Evolutionary conservation across 202 grass and related monocot genomes (phyloP).

Genomic region (Musa balbisiana): DNA sequence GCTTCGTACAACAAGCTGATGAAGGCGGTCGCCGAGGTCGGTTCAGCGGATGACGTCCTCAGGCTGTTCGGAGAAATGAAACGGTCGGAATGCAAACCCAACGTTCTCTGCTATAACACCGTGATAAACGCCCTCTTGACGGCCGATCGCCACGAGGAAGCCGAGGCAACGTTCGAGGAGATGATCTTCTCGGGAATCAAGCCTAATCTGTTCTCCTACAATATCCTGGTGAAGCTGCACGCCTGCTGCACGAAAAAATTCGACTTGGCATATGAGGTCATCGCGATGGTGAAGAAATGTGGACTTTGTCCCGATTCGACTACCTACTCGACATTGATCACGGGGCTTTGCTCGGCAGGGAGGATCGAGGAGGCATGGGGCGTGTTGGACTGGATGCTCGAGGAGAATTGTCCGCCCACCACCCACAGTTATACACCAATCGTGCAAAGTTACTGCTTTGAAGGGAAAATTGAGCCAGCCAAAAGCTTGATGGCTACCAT

Average conservation of each 20-base stretch:
- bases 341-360: slow-evolving; percentile 46
- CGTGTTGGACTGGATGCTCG: slow-evolving; percentile 57
- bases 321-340: slow-evolving; percentile 60
- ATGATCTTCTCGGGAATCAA: slow-evolving; percentile 35
- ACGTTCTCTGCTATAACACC: slow-evolving; percentile 68
- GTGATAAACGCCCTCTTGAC: slow-evolving; percentile 51
- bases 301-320: slow-evolving; percentile 37
- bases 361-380: slow-evolving; percentile 42
- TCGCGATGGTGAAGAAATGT: slow-evolving; percentile 18
- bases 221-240: slow-evolving; percentile 60
- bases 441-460: slow-evolving; percentile 46
- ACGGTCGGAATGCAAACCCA: slow-evolving; percentile 14
- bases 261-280: slow-evolving; percentile 33
- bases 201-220: slow-evolving; percentile 43
- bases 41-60: slow-evolving; percentile 38
- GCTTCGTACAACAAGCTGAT: slow-evolving; percentile 44
- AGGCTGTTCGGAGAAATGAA: slow-evolving; percentile 47
- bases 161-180: slow-evolving; percentile 23
- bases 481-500: slow-evolving; percentile 48
- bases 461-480: slow-evolving; percentile 54
- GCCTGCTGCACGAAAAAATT: slow-evolving; percentile 34
- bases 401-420: slow-evolving; percentile 39
- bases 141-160: slow-evolving; percentile 31
- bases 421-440: slow-evolving; percentile 65
- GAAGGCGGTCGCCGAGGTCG: slow-evolving; percentile 38